Base-by-base conservation (phyloP, 2,329 filamentous ascomycete species). In the Diaporthe humulicola region DNA sequence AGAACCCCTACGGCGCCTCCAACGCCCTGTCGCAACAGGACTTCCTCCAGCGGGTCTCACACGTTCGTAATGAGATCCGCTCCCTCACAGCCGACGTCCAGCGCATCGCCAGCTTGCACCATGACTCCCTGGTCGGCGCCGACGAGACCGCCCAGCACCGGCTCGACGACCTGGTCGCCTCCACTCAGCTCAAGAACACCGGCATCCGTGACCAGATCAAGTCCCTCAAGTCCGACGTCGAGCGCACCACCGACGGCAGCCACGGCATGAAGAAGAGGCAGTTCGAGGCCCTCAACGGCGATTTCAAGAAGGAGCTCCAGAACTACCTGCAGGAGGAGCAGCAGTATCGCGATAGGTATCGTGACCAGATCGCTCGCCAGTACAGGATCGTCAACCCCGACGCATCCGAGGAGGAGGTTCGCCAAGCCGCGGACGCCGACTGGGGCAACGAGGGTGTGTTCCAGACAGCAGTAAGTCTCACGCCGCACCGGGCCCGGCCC, bases 321-420 rank as follows among this genome's bases (percentile, higher is more conserved):
- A 90, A 90, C 79, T 95, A 94, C 83, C 88, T 93, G 81, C 86
- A 89, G 78, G 92, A 94, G 81, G 94, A 97, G 87, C 87, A 89
- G 75, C 88, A 89, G 60, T 96, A 95, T 86, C 89, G 90, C 81
- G 88, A 90, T 81, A 88, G 92, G 77, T 95, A 95, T 83, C 90
- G 92, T 76, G 93, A 95, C 77, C 93, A 95, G 83, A 95, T 96
- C 81, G 91, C 91, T 74, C 90, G 94, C 80, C 94, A 97, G 84
- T 96, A 94, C 84, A 89, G 91, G 73, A 95, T 96, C 81, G 93
- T 95, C 78, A 95, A 95, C 82, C 94, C 94, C 70, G 92, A 95
- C 58, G 94, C 94, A n/a, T 90, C 89, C 66, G 93, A 95, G 75
- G 86, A 89, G 1, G 93, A 96, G 83, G 92, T 96, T 3, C 86